Conservation (phyloP, 371 early-diverging fungal genomes). For the Mortierella sp. region DNA sequence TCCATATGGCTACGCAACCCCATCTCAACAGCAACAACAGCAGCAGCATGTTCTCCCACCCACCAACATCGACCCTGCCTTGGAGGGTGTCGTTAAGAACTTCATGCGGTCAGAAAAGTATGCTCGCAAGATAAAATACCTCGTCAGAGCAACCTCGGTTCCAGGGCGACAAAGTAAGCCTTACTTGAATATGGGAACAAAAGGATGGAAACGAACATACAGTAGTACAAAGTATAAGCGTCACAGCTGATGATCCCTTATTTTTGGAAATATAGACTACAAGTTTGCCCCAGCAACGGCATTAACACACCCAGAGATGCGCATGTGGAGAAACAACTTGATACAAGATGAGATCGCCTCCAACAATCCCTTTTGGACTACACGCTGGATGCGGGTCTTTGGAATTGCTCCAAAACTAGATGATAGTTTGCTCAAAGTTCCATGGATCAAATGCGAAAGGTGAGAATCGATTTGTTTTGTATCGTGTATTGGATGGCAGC, state of each 20-base stretch:
- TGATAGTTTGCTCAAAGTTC: constrained; percentile 52
- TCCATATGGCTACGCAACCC: not conserved
- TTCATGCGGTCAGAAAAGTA: constrained; percentile 50
- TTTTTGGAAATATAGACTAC: constrained; percentile 22
- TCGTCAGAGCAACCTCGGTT: constrained; percentile 43
- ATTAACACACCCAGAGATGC: constrained; percentile 37
- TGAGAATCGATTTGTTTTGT: not conserved
- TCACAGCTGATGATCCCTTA: not conserved
- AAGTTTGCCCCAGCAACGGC: constrained; percentile 45
- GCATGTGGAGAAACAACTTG: constrained; percentile 38
- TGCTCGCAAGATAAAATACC: constrained; percentile 48
- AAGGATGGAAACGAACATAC: not conserved
- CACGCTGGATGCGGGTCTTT: constrained; percentile 54
- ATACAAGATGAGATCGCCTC: constrained; percentile 51
- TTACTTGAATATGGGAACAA: not conserved
- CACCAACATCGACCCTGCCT: constrained; percentile 34
- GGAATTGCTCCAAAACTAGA: constrained; percentile 45
- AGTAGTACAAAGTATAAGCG: too few species aligned
- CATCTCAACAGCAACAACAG: constrained; percentile 23
- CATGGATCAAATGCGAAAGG: constrained; percentile 55
- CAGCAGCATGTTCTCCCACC: constrained; percentile 22
- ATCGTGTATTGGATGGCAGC: not conserved
- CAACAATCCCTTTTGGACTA: constrained; percentile 51
- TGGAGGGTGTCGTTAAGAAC: constrained; percentile 43
- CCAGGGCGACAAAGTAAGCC: constrained; percentile 51